These are phyloP conservation scores for Albugo laibachii DNA, from an alignment of 352 stramenopile species.

Conservation along the genomic window DNA sequence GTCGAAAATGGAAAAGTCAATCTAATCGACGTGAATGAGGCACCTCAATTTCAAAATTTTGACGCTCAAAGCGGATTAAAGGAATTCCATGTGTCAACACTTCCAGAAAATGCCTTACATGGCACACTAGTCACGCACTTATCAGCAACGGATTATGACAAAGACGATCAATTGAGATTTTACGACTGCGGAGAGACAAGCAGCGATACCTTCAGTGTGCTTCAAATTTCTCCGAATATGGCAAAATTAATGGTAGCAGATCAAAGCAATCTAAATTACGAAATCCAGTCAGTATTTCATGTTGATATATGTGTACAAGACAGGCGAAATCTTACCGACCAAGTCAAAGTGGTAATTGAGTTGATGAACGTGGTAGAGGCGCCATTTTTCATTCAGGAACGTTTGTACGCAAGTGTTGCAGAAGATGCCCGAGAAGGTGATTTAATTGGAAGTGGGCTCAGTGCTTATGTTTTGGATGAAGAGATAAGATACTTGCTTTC, in stretches of 20 bases:
- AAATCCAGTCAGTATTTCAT: slow-evolving; percentile 14
- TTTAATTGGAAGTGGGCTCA: slow-evolving; percentile 4
- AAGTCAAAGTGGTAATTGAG: slow-evolving; percentile 9
- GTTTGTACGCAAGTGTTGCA: slow-evolving; percentile 10
- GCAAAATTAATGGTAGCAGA: slow-evolving; percentile 17
- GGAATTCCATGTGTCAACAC: too few relatives aligned
- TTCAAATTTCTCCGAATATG: not conserved
- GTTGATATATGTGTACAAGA: slow-evolving; percentile 31
- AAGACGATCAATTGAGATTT: slow-evolving; percentile 15
- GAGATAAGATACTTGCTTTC: slow-evolving; percentile 5
- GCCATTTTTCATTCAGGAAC: slow-evolving; percentile 13
- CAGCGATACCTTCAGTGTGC: slow-evolving; percentile 13
- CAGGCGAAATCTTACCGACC: slow-evolving; percentile 8
- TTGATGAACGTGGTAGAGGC: slow-evolving; percentile 33
- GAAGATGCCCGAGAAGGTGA: slow-evolving; percentile 10
- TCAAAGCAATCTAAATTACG: slow-evolving; percentile 17
- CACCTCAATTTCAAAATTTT: slow-evolving; percentile 4
- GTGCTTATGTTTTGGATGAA: slow-evolving; percentile 8
- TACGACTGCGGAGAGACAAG: slow-evolving; percentile 25
- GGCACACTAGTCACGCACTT: slow-evolving; percentile 11
- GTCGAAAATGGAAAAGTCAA: slow-evolving; percentile 7
- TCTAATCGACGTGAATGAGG: slow-evolving; percentile 26
- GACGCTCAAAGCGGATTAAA: not conserved
- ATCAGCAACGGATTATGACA: slow-evolving; percentile 17
- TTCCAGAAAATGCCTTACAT: slow-evolving; percentile 6